A percentile compares a stretch with the other conserved stretches of the same genome.
Evolutionary conservation across 148 eudicot genomes (phyloP).

Genomic region (Vaccinium vitisidaea): DNA sequence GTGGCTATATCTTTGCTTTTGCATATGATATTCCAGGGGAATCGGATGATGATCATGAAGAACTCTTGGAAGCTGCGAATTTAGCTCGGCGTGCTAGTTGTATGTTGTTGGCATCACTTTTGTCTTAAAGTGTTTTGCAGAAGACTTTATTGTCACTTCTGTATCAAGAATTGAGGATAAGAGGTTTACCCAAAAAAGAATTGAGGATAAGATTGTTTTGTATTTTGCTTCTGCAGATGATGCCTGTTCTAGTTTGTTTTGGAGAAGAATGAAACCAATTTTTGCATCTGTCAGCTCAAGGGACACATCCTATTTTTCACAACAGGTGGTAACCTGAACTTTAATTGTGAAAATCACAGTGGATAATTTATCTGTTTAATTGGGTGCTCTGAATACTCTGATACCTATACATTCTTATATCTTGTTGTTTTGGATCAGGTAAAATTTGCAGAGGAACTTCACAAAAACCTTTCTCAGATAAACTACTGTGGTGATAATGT

Average conservation of each 20-base stretch:
- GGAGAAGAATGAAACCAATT: conserved; percentile 74
- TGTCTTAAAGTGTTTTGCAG: not conserved
- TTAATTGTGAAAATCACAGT: not conserved
- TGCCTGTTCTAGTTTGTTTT: conserved; percentile 71
- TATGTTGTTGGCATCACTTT: conserved; percentile 33
- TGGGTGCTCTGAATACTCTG: not conserved
- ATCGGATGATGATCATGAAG: conserved; percentile 91
- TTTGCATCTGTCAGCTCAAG: conserved; percentile 49
- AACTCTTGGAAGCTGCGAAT: conserved; percentile 67
- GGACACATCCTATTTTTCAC: conserved; percentile 51
- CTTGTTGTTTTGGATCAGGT: conserved; percentile 41
- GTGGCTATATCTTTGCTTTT: conserved; percentile 5
- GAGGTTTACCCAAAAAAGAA: no score
- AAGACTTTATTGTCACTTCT: conserved; percentile 11
- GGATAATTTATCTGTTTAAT: not conserved
- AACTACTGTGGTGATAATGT: conserved; percentile 24
- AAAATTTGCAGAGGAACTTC: conserved; percentile 47
- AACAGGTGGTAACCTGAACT: conserved; percentile 57
- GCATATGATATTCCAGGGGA: conserved; percentile 46
- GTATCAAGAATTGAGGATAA: conserved; percentile 4
- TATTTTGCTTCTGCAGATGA: conserved; percentile 42
- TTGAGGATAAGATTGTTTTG: not conserved
- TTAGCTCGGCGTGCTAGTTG: conserved; percentile 66
- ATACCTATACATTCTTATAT: not conserved
- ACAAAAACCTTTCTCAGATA: conserved; percentile 33